Conservation (phyloP, 73 alveolate genomes). For the Paramecium biaurelia region DNA sequence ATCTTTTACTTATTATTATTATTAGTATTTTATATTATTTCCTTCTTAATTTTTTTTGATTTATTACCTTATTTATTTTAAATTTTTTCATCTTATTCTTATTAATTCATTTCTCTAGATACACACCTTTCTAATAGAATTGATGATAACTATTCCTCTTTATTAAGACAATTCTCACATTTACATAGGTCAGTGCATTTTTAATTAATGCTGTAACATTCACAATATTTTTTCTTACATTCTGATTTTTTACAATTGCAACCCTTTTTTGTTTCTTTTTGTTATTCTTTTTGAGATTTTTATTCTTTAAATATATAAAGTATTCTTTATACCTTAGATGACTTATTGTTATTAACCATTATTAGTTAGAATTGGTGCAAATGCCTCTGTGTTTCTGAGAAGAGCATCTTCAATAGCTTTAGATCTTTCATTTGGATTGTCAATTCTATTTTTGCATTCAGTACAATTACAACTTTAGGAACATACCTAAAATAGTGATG, state of each 20-base stretch:
- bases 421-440: constrained; percentile 33
- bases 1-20: background rate
- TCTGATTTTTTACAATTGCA: constrained; percentile 76
- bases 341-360: background rate
- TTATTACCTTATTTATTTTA: background rate
- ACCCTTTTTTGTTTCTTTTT: constrained; percentile 9
- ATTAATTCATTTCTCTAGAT: background rate
- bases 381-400: constrained; percentile 56
- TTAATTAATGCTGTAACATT: constrained; percentile 67
- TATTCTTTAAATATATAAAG: background rate
- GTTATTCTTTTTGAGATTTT: background rate
- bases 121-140: background rate
- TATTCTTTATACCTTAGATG: background rate
- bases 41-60: background rate
- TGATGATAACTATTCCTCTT: background rate
- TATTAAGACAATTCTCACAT: constrained; percentile 44
- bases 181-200: constrained; percentile 63
- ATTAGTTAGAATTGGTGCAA: background rate
- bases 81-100: background rate
- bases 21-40: background rate
- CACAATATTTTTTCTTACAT: constrained; percentile 74
- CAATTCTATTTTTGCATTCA: constrained; percentile 56
- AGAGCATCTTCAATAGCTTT: constrained; percentile 50
- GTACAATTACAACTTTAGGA: constrained; percentile 47
- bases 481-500: background rate